Base-by-base conservation (phyloP, 116 monocot genomes). In the Cymodocea nodosa region DNA sequence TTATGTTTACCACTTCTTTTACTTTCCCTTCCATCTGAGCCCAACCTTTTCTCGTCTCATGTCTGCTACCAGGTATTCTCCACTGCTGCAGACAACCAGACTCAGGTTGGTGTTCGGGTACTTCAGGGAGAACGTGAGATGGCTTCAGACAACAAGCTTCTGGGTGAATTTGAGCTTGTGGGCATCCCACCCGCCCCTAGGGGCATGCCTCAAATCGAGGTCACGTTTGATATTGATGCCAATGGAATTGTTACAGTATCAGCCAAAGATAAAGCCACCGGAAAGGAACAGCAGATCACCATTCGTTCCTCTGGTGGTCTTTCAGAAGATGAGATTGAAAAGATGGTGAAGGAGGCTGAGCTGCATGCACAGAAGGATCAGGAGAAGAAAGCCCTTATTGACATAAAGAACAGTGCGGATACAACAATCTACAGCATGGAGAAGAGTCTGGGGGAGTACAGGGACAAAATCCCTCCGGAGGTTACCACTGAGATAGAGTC, bases 321-420 rank as follows among this genome's bases (percentile, higher is more conserved):
- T 2, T 70, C 70, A 60, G 70, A 70, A 2, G 70, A 70, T 40
- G 70, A 70, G 51, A 70, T 70, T 25, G 35, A 70, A 23, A 70
- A 70, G 70, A 70, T 70, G 70, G 70, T 70, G 35, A 60, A 60
- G 61, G 70, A 70, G 51, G 70, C 70, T 7, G 70, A 70, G 51
- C 50, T 60, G 59, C 70, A 70, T 51, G 70, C 70, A 6, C 70
- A 62, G 60, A 70, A 61, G 25, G 70, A 70, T 56, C 70, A 70
- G 60, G 70, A 70, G 48, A 70, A 56, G 70, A 70, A 70, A 22
- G 70, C 70, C 0, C 23, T 70, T 23, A 70, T 70, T 44, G 70
- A 70, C 50, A 61, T 70, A 12, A 57, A 56, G 14, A 70, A 70
- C 70, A 70, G 70, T 34, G 70, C 70, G 1, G 70, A 70, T 50